Conservation (phyloP, 306 rosid species). For the Prunus kanzakura region DNA sequence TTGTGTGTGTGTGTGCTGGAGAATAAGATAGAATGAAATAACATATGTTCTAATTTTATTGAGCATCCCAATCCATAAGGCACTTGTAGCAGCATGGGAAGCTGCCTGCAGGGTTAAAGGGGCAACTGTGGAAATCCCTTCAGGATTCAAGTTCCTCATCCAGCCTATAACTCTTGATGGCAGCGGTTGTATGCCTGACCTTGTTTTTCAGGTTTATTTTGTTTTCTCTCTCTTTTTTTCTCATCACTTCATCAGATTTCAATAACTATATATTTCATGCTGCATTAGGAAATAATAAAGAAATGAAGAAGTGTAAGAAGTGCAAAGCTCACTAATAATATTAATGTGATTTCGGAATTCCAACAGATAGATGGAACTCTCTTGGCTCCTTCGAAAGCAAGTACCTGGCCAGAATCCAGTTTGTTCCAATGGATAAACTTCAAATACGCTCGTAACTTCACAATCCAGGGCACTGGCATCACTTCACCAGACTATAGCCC, state of each 20-base stretch:
- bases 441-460: constrained; percentile 74
- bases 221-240: background rate
- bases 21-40: background rate
- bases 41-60: background rate
- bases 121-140: constrained; percentile 64
- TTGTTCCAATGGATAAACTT: constrained; percentile 84
- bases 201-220: constrained; percentile 63
- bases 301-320: background rate
- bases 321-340: background rate
- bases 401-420: constrained; percentile 73
- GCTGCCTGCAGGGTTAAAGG: constrained; percentile 69
- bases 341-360: constrained; percentile 15
- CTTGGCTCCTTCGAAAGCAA: constrained; percentile 62
- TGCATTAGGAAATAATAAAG: background rate
- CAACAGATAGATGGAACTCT: constrained; percentile 83
- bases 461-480: constrained; percentile 77
- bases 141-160: constrained; percentile 55
- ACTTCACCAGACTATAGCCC: constrained; percentile 80
- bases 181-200: constrained; percentile 66
- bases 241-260: background rate
- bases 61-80: constrained; percentile 43
- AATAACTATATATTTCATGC: background rate
- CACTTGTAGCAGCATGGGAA: constrained; percentile 74
- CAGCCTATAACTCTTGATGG: constrained; percentile 74
- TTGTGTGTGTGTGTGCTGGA: background rate